Evolutionary conservation across 31 red algal genomes (phyloP).

Genomic region (Endocladia muricata): DNA sequence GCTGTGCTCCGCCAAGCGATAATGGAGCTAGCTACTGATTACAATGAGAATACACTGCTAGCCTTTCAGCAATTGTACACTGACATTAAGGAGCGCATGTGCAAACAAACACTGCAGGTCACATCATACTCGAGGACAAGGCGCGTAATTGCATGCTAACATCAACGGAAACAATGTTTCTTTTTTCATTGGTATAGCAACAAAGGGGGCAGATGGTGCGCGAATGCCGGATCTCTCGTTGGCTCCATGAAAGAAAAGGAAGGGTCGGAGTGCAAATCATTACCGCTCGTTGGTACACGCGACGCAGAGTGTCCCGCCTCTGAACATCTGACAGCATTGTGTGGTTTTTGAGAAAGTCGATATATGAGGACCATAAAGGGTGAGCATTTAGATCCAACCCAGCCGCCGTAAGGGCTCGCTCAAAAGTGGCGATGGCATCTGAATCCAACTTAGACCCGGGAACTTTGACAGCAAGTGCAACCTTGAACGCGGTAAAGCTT

Average conservation of each 20-base stretch:
- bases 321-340: constrained; percentile 65
- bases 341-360: constrained; percentile 65
- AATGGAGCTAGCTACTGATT: too few relatives aligned
- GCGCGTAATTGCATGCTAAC: too few relatives aligned
- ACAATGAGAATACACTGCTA: too few relatives aligned
- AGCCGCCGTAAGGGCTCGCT: constrained; percentile 48
- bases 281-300: constrained; percentile 82
- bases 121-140: neutral
- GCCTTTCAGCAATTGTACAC: neutral
- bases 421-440: constrained; percentile 46
- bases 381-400: constrained; percentile 61
- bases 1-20: too few relatives aligned
- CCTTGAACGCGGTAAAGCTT: constrained; percentile 31
- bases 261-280: constrained; percentile 59
- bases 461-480: constrained; percentile 19
- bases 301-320: constrained; percentile 69
- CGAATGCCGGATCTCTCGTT: neutral
- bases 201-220: constrained; percentile 16
- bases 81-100: neutral
- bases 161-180: constrained; percentile 7
- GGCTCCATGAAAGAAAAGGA: neutral
- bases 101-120: neutral
- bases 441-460: constrained; percentile 48
- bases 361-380: constrained; percentile 60
- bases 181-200: constrained; percentile 24